Evolutionary conservation across 371 early-diverging fungal species (phyloP).

Genomic region (Mycotypha africana): DNA sequence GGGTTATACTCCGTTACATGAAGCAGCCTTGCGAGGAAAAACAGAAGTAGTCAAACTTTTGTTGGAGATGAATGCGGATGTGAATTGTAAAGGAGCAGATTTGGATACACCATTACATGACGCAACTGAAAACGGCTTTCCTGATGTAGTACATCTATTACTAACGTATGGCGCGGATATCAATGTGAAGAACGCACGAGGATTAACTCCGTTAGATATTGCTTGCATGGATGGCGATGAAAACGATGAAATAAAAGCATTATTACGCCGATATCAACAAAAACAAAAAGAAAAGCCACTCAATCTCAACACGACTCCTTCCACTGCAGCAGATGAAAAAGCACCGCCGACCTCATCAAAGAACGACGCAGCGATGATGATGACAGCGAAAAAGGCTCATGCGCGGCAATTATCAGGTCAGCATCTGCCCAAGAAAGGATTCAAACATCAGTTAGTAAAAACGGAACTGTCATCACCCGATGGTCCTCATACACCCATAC

Average conservation of each 20-base stretch:
- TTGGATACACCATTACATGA: slow-evolving; percentile 80
- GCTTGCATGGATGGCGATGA: slow-evolving; percentile 46
- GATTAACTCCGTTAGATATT: slow-evolving; percentile 51
- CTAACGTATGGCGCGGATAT: slow-evolving; percentile 45
- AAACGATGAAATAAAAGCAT: slow-evolving; percentile 29
- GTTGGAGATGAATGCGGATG: slow-evolving; percentile 68
- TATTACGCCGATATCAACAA: slow-evolving; percentile 11
- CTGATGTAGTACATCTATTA: slow-evolving; percentile 34
- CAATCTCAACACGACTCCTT: no score
- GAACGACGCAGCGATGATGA: no score
- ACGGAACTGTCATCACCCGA: slow-evolving; percentile 29
- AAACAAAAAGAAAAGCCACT: no score
- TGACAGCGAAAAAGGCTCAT: slow-evolving; percentile 19
- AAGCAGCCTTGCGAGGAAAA: slow-evolving; percentile 70
- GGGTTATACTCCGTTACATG: slow-evolving; percentile 75
- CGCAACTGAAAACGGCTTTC: slow-evolving; percentile 63
- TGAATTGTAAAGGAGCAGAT: slow-evolving; percentile 64
- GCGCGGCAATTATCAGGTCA: slow-evolving; percentile 32
- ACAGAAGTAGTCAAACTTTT: slow-evolving; percentile 54
- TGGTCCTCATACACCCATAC: slow-evolving; percentile 39
- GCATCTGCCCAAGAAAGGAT: slow-evolving; percentile 34
- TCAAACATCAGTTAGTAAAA: slow-evolving; percentile 14
- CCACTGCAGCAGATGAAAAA: no score
- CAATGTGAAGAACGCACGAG: slow-evolving; percentile 44
- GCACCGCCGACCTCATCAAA: no score